Evolutionary conservation across 2,329 filamentous ascomycete genomes (phyloP), one percentile per base, ranked within the genome.

Genomic region (Apiospora marii): DNA sequence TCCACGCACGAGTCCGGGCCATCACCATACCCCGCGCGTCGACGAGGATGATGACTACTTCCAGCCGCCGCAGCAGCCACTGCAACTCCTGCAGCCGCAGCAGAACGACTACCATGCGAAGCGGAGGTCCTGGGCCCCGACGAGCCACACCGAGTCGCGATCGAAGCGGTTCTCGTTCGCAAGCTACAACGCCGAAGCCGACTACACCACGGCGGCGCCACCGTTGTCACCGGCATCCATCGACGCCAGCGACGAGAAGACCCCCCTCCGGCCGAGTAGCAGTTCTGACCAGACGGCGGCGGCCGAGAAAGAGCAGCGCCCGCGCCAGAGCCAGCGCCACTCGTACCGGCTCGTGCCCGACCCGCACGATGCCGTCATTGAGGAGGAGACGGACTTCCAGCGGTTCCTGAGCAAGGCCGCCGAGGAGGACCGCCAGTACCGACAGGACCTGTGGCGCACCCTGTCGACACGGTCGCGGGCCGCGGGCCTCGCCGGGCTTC

Each of bases 301-400:
- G 58, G 4, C 34, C 16, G 58, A 41, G 19, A 34, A 30, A 4
- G 27, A 58, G 51, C 49, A 37, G 30, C 53, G 53, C 16, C 53
- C 30, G 30, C 48, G 69, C 37, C 53, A 67, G 14, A 46, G 41
- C 24, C 67, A 46, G 16, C 72, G 67, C 61, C 72, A 71, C 41
- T 73, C 72, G 43, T 69, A 69, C 49, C 58, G 24, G 7, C n/a
- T 69, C 30, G 64, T 70, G 14, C 46, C 46, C 10, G 72, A 73
- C 43, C 49, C 46, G 19, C 67, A 24, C 19, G 49, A 73, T n/a
- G 27, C 30, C 43, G 67, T 44, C 41, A 68, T 68, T n/a, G 67
- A 68, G 27, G 67, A 73, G 34, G 30, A 44, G 14, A 69, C 72
- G 7, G 72, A 73, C 70, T 73, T 69, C 44, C 69, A 73, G 49